Evolutionary conservation across 164 flowering plant species (phyloP).

Genomic region (Sedum album): DNA sequence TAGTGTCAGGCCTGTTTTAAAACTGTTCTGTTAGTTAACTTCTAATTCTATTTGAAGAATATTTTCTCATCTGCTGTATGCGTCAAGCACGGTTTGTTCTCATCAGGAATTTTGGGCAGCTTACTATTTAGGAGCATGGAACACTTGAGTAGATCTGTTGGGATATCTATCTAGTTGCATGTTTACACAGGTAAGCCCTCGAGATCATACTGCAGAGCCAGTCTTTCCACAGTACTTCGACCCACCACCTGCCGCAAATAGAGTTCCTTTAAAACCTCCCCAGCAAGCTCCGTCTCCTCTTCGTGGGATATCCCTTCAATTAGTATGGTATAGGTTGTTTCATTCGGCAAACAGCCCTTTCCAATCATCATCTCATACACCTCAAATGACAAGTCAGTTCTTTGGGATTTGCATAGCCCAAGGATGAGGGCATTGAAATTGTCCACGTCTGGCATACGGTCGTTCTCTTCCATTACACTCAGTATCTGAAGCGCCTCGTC

Average conservation of each 20-base stretch:
- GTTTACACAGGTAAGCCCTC: conserved; percentile 17
- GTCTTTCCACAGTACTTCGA: conserved; percentile 54
- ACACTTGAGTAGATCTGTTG: too few species aligned
- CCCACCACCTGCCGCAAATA: conserved; percentile 35
- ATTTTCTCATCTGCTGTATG: too few species aligned
- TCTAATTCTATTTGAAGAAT: too few species aligned
- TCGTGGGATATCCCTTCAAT: conserved; percentile 78
- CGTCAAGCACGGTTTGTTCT: too few species aligned
- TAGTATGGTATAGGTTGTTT: conserved; percentile 63
- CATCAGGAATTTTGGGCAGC: too few species aligned
- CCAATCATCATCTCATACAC: conserved; percentile 54
- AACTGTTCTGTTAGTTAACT: too few species aligned
- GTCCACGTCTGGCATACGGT: conserved; percentile 40
- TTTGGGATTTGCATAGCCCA: conserved; percentile 59
- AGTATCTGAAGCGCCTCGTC: conserved; percentile 57
- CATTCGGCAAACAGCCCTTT: conserved; percentile 62
- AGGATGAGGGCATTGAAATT: conserved; percentile 68
- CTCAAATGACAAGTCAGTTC: conserved; percentile 54
- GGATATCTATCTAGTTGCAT: neutral
- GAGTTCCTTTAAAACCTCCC: conserved; percentile 49
- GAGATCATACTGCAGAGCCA: conserved; percentile 70
- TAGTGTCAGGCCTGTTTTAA: too few species aligned
- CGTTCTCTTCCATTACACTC: conserved; percentile 51
- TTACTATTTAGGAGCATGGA: neutral
- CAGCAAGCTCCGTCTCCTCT: conserved; percentile 56